These are phyloP conservation scores for Fragilariopsis cylindrus DNA, from an alignment of 108 stramenopile species.

Conservation along the genomic window DNA sequence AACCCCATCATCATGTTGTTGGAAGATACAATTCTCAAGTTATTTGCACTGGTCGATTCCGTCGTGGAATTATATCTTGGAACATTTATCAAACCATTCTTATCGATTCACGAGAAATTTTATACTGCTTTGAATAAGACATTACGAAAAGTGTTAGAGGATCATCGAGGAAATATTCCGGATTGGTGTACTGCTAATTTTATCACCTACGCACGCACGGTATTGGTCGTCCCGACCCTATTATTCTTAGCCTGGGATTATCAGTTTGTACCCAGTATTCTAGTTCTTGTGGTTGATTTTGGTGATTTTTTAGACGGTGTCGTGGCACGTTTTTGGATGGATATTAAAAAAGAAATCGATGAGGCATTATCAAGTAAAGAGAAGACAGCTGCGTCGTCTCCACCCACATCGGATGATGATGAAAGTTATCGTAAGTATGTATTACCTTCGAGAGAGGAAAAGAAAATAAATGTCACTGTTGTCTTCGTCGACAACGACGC, in stretches of 20 bases:
- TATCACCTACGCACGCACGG: constrained; percentile 48
- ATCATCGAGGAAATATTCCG: constrained; percentile 34
- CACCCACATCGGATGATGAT: constrained; percentile 38
- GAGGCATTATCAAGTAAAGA: constrained; percentile 18
- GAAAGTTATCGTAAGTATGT: constrained; percentile 41
- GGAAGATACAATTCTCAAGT: constrained; percentile 14
- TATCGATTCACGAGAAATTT: constrained; percentile 44
- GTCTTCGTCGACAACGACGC: background rate
- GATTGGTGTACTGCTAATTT: constrained; percentile 56
- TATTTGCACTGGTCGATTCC: constrained; percentile 31
- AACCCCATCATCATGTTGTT: background rate
- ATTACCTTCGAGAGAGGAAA: background rate
- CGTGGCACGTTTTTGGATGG: constrained; percentile 54
- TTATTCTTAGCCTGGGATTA: constrained; percentile 39
- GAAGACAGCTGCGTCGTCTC: constrained; percentile 7
- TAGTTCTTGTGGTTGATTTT: constrained; percentile 60
- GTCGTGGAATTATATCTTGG: constrained; percentile 48
- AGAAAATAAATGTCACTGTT: background rate
- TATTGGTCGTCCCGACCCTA: constrained; percentile 41
- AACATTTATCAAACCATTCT: constrained; percentile 40
- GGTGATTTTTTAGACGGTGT: constrained; percentile 63
- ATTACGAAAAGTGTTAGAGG: constrained; percentile 35
- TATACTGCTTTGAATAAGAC: constrained; percentile 34
- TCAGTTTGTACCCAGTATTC: constrained; percentile 30
- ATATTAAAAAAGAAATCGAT: constrained; percentile 29